Percentiles rank a stretch among this genome's conserved stretches.
Conservation (phyloP, 345 rosid species). For the Corchorus olitorius region DNA sequence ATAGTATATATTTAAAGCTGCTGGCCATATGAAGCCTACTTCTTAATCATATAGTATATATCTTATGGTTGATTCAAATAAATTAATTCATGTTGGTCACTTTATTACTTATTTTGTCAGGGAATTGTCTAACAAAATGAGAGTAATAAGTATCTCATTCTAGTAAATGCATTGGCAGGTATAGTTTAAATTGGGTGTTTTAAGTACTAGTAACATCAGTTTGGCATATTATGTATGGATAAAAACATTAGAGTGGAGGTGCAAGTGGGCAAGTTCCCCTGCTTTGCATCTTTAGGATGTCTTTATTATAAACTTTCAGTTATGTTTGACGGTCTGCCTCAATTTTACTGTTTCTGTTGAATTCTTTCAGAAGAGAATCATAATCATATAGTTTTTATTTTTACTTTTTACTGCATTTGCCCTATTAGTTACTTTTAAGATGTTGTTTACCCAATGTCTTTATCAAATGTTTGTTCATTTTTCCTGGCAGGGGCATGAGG, state of each 20-base stretch:
- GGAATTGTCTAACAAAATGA: neutral
- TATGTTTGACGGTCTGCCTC: neutral
- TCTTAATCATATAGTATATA: neutral
- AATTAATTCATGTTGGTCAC: neutral
- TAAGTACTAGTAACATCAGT: conserved; percentile 4
- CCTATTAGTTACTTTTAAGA: neutral
- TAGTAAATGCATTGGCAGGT: neutral
- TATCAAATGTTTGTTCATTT: neutral
- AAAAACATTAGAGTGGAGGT: neutral
- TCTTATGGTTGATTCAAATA: neutral
- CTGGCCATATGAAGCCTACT: neutral
- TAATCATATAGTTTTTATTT: neutral
- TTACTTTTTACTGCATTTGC: neutral
- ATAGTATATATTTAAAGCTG: neutral
- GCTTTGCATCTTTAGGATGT: neutral
- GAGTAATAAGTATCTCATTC: neutral
- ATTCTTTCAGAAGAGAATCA: neutral
- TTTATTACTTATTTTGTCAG: neutral
- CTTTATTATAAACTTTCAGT: neutral
- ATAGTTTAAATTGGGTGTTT: neutral
- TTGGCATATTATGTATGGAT: neutral
- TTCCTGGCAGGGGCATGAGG: conserved; percentile 61
- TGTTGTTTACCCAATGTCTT: neutral
- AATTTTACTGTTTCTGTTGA: neutral
- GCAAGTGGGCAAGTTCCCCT: neutral